phyloP scores from a whole-genome alignment of 2,329 filamentous ascomycete genomes.

The Ophiocordyceps australis region DNA sequence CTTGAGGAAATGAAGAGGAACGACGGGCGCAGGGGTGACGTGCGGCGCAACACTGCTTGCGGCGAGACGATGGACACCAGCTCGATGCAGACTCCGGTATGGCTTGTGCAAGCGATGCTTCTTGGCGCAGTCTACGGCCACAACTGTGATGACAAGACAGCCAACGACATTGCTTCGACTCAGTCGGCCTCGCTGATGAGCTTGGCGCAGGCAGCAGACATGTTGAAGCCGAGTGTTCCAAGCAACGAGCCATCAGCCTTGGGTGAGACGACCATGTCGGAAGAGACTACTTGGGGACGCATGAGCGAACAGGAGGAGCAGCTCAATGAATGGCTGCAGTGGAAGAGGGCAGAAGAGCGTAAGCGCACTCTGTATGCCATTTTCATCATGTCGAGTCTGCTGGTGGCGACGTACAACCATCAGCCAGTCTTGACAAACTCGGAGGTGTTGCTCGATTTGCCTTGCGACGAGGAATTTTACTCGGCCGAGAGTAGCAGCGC shows the following conservation, averaged over 20 bases:
- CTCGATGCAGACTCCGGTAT: slow-evolving; percentile 63
- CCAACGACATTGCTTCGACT: slow-evolving; percentile 80
- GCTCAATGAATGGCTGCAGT: slow-evolving; percentile 52
- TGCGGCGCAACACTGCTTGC: slow-evolving; percentile 30
- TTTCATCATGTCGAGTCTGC: slow-evolving; percentile 77
- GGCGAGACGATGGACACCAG: slow-evolving; percentile 32
- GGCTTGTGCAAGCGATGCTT: slow-evolving; percentile 94
- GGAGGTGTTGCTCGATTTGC: slow-evolving; percentile 74
- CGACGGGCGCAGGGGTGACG: slow-evolving; percentile 51
- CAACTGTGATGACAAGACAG: slow-evolving; percentile 80
- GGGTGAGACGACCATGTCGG: slow-evolving; percentile 33
- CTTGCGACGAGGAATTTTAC: slow-evolving; percentile 87
- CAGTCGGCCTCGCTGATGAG: slow-evolving; percentile 85
- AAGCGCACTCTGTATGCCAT: slow-evolving; percentile 86
- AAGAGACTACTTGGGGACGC: slow-evolving; percentile 28
- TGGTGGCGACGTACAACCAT: slow-evolving; percentile 88
- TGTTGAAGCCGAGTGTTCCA: slow-evolving; percentile 30
- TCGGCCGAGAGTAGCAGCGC: slow-evolving; percentile 64
- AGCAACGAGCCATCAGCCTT: slow-evolving; percentile 26
- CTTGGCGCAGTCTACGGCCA: slow-evolving; percentile 92
- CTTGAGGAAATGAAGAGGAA: slow-evolving; percentile 80
- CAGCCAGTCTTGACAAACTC: slow-evolving; percentile 84
- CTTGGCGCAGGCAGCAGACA: slow-evolving; percentile 72
- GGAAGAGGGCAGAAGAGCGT: slow-evolving; percentile 77
- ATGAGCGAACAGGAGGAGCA: slow-evolving; percentile 36